Evolutionary conservation across 73 alveolate species (phyloP).

Genomic region (Stentor roeselii): DNA sequence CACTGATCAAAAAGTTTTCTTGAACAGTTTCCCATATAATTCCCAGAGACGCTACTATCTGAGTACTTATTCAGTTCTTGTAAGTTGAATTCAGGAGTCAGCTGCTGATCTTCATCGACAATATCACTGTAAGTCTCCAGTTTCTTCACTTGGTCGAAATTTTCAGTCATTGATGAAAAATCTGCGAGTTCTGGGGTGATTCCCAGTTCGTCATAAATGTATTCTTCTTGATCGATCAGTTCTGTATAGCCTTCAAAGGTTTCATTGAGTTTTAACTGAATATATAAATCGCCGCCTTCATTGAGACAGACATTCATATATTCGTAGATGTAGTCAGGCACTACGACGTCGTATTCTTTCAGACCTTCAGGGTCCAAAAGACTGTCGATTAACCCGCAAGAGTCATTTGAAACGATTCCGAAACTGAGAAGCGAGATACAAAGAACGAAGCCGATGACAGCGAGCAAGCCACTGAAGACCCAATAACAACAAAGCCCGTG

Average conservation of each 20-base stretch:
- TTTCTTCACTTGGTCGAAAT: too few relatives aligned
- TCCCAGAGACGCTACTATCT: background rate
- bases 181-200: too few relatives aligned
- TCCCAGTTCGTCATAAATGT: too few relatives aligned
- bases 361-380: background rate
- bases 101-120: background rate
- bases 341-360: background rate
- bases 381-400: background rate
- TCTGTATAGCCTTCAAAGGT: background rate
- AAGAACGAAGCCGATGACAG: slow-evolving; percentile 3
- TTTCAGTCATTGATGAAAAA: too few relatives aligned
- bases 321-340: background rate
- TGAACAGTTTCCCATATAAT: background rate
- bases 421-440: background rate
- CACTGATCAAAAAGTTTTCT: background rate
- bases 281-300: background rate
- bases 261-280: background rate
- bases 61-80: background rate
- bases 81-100: background rate
- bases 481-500: background rate
- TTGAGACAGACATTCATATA: background rate
- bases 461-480: background rate
- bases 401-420: background rate
- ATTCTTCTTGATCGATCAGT: too few relatives aligned
- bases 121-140: too few relatives aligned